Evolutionary conservation across 2,329 filamentous ascomycete species (phyloP).

Genomic region (Fusarium nanum): DNA sequence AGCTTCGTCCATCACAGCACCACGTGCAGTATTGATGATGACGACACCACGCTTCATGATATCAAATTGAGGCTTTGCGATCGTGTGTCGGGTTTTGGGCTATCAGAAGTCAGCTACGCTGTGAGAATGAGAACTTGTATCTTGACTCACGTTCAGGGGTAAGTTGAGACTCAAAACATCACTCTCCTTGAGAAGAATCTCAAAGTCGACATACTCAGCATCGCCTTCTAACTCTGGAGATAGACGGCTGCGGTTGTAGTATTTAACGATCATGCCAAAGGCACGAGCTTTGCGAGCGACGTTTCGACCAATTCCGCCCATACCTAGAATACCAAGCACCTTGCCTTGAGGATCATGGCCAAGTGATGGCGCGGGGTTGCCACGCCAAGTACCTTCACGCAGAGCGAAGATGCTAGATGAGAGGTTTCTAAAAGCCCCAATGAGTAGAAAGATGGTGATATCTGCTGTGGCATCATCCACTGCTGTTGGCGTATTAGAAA

Average conservation of each 20-base stretch:
- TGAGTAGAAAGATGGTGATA: conserved; percentile 80
- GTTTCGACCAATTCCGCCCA: conserved; percentile 87
- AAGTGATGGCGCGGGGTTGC: conserved; percentile 64
- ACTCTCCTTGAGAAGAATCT: conserved; percentile 74
- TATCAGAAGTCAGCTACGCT: conserved; percentile 39
- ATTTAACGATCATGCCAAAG: conserved; percentile 81
- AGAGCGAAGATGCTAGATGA: conserved; percentile 73
- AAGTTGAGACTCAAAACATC: conserved; percentile 86
- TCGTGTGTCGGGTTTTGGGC: conserved; percentile 77
- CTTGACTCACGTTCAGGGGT: conserved; percentile 77
- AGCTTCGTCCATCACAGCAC: conserved; percentile 83
- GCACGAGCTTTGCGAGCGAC: conserved; percentile 78
- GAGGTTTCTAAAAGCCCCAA: conserved; percentile 82
- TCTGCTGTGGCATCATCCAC: conserved; percentile 89
- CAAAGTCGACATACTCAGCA: conserved; percentile 77
- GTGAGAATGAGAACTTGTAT: neutral
- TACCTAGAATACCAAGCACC: conserved; percentile 81
- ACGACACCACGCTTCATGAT: conserved; percentile 83
- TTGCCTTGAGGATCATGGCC: conserved; percentile 86
- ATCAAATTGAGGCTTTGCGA: conserved; percentile 75
- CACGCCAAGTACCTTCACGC: conserved; percentile 75
- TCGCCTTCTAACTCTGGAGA: conserved; percentile 65
- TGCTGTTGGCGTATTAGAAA: conserved; percentile 85
- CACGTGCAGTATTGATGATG: conserved; percentile 85
- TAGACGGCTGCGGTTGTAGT: conserved; percentile 77